phyloP scores from a whole-genome alignment of 1,284 basidiomycete genomes.

The Limonomyces culmigenus region DNA sequence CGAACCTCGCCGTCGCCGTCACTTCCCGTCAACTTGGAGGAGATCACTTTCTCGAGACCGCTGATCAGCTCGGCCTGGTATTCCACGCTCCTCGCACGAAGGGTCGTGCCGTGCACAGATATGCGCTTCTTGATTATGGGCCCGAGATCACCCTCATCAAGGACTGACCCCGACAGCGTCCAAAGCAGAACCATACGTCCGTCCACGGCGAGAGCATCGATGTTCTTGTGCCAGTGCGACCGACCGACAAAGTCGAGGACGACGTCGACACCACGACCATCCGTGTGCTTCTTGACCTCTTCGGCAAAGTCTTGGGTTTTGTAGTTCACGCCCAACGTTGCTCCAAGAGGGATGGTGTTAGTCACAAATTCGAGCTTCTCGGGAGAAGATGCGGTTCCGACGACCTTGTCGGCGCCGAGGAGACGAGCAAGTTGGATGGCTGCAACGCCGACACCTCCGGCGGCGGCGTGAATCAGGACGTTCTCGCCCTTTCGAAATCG shows the following conservation, averaged over 20 bases:
- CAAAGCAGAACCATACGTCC: slow-evolving; percentile 64
- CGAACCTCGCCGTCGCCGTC: slow-evolving; percentile 44
- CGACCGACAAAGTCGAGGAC: slow-evolving; percentile 82
- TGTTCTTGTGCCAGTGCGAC: slow-evolving; percentile 73
- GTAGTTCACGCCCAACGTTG: slow-evolving; percentile 75
- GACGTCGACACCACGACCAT: slow-evolving; percentile 58
- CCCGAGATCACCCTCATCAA: slow-evolving; percentile 43
- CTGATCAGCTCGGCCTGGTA: slow-evolving; percentile 73
- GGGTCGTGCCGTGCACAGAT: slow-evolving; percentile 77
- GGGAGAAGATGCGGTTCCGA: slow-evolving; percentile 71
- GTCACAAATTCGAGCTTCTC: slow-evolving; percentile 76
- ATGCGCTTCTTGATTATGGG: slow-evolving; percentile 77
- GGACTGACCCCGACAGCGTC: slow-evolving; percentile 38
- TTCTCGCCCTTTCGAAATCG: slow-evolving; percentile 56
- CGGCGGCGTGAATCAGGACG: slow-evolving; percentile 80
- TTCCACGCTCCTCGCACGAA: slow-evolving; percentile 60
- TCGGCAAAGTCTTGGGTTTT: slow-evolving; percentile 67
- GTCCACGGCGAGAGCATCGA: slow-evolving; percentile 61
- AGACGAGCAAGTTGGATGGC: slow-evolving; percentile 79
- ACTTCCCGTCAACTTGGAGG: slow-evolving; percentile 41
- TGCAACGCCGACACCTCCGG: slow-evolving; percentile 81
- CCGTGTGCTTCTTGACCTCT: slow-evolving; percentile 50
- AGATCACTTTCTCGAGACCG: slow-evolving; percentile 39
- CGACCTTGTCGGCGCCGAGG: slow-evolving; percentile 60
- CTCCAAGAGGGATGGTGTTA: slow-evolving; percentile 37